These are phyloP conservation scores for Butyriboletus appendiculatus DNA, from an alignment of 1,284 basidiomycete species.

Conservation along the genomic window DNA sequence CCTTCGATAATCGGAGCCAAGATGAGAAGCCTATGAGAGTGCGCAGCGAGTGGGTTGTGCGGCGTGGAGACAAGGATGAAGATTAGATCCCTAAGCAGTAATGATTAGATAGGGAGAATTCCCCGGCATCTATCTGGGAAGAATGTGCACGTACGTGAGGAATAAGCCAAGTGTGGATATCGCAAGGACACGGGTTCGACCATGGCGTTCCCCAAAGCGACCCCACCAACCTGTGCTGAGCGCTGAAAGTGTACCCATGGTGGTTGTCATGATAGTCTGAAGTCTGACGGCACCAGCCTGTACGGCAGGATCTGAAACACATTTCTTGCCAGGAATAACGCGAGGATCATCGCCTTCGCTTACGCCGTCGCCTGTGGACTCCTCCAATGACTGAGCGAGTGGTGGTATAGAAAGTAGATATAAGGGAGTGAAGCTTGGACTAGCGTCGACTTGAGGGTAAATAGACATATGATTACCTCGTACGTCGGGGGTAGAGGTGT, in stretches of 20 bases:
- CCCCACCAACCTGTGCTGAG: slow-evolving; percentile 91
- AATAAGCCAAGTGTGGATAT: slow-evolving; percentile 71
- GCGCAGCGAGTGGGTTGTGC: slow-evolving; percentile 58
- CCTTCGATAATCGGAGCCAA: slow-evolving; percentile 84
- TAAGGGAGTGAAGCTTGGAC: slow-evolving; percentile 26
- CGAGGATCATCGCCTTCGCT: slow-evolving; percentile 49
- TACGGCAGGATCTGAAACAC: slow-evolving; percentile 62
- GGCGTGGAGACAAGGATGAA: slow-evolving; percentile 81
- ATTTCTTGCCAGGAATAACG: slow-evolving; percentile 50
- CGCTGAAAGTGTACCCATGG: slow-evolving; percentile 80
- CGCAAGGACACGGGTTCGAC: slow-evolving; percentile 76
- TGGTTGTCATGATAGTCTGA: slow-evolving; percentile 72
- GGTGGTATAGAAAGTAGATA: slow-evolving; percentile 11
- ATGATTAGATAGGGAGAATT: slow-evolving; percentile 13
- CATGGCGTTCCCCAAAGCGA: slow-evolving; percentile 75
- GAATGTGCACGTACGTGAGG: slow-evolving; percentile 58
- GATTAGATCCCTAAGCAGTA: slow-evolving; percentile 59
- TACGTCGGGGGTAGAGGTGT: slow-evolving; percentile 33
- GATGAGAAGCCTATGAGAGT: slow-evolving; percentile 76
- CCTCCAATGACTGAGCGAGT: slow-evolving; percentile 6
- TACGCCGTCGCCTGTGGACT: slow-evolving; percentile 23
- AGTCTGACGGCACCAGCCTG: slow-evolving; percentile 66
- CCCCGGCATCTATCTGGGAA: neutral
- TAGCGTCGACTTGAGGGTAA: slow-evolving; percentile 38
- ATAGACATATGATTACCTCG: slow-evolving; percentile 20